Conservation (phyloP, 768 basidiomycete genomes). For the Mrakia frigida region DNA sequence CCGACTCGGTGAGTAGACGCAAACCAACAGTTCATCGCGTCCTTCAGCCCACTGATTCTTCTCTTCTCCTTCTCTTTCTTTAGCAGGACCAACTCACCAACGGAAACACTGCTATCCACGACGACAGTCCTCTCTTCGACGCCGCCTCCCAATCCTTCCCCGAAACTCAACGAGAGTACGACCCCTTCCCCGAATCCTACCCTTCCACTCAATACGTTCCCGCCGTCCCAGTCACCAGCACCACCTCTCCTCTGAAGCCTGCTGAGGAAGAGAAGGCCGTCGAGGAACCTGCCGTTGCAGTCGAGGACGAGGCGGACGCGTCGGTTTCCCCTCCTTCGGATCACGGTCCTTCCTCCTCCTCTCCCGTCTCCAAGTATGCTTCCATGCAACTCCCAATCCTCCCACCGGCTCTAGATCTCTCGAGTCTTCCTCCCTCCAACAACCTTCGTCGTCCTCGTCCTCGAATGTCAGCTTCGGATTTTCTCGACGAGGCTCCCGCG, state of each 20-base stretch:
- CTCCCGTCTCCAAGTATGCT: neutral
- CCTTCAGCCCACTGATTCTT: neutral
- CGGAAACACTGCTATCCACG: neutral
- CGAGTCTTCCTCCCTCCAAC: neutral
- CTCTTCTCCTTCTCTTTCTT: neutral
- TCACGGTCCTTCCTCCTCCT: neutral
- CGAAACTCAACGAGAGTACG: slow-evolving; percentile 3
- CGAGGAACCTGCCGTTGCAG: neutral
- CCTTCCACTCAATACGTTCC: neutral
- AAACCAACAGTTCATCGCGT: too few species aligned
- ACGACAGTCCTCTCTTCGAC: slow-evolving; percentile 1
- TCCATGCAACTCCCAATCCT: neutral
- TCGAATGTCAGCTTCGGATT: neutral
- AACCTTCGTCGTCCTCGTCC: neutral
- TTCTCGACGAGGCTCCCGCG: neutral
- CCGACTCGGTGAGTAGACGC: slow-evolving; percentile 9
- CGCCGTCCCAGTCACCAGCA: neutral
- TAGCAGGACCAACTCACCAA: neutral
- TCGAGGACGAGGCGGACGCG: neutral
- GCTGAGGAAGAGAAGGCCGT: neutral
- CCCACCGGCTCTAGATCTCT: neutral
- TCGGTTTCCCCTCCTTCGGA: neutral
- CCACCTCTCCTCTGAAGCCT: neutral
- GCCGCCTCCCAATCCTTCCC: neutral
- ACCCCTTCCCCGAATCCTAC: neutral